Evolutionary conservation across 495 filamentous ascomycete species (phyloP).

Genomic region (Ascodesmis nigricans): DNA sequence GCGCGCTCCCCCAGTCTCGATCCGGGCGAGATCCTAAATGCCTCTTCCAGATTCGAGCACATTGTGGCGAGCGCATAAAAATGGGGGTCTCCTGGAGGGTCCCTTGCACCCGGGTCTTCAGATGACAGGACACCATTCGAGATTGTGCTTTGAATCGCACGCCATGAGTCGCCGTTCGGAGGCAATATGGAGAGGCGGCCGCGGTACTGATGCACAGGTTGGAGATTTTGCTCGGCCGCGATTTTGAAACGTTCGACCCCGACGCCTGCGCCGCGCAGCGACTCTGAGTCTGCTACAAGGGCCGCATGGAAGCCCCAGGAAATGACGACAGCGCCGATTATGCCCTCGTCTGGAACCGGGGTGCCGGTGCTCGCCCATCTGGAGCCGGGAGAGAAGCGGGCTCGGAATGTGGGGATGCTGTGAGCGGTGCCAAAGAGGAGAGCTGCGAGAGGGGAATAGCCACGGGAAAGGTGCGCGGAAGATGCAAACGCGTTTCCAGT

Average conservation of each 20-base stretch:
- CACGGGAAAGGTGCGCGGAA: constrained; percentile 30
- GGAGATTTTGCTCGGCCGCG: constrained; percentile 55
- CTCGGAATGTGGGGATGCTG: constrained; percentile 33
- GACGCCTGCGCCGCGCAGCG: constrained; percentile 41
- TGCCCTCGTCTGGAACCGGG: constrained; percentile 14
- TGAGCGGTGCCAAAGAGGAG: constrained; percentile 32
- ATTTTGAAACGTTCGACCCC: constrained; percentile 61
- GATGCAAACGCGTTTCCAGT: constrained; percentile 78
- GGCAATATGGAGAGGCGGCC: constrained; percentile 30
- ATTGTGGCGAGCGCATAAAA: constrained; percentile 55
- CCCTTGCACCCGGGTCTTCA: too few relatives aligned
- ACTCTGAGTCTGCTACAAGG: constrained; percentile 74
- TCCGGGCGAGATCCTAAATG: constrained; percentile 53
- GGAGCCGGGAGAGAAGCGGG: constrained; percentile 44
- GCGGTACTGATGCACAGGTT: constrained; percentile 43
- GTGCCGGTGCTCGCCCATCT: constrained; percentile 15
- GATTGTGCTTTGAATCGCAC: not conserved
- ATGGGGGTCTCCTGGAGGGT: constrained; percentile 32
- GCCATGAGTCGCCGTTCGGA: not conserved
- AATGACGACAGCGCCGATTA: constrained; percentile 62
- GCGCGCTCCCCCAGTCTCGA: constrained; percentile 42
- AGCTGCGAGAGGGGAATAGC: constrained; percentile 28
- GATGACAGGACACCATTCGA: too few relatives aligned
- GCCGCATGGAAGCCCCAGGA: constrained; percentile 76
- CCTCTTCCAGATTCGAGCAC: constrained; percentile 57